Evolutionary conservation across 306 rosid genomes (phyloP).

Genomic region (Macrotyloma uniflorum): DNA sequence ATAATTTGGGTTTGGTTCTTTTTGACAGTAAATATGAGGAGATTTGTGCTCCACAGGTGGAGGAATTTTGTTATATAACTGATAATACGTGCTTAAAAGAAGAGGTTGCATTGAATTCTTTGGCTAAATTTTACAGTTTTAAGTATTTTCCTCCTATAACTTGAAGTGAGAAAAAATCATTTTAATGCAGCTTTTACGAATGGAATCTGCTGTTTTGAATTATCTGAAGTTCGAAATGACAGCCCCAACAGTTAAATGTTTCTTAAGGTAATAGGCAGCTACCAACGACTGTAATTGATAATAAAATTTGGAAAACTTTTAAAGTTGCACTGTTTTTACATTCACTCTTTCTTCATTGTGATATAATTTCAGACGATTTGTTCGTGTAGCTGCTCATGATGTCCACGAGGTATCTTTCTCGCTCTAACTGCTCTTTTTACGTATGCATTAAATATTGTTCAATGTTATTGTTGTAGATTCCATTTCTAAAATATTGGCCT

Average conservation of each 20-base stretch:
- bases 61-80: constrained; percentile 88
- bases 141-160: background rate
- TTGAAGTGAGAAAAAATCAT: constrained; percentile 15
- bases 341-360: constrained; percentile 9
- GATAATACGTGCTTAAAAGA: constrained; percentile 86
- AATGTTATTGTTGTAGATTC: background rate
- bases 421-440: constrained; percentile 3
- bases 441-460: background rate
- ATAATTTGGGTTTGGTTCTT: background rate
- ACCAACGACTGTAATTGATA: background rate
- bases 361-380: constrained; percentile 61
- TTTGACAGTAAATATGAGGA: constrained; percentile 80
- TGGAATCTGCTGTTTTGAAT: constrained; percentile 87
- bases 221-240: constrained; percentile 88
- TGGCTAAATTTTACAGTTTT: background rate
- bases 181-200: constrained; percentile 67
- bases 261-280: constrained; percentile 56
- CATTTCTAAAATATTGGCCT: background rate
- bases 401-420: constrained; percentile 54
- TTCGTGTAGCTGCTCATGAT: constrained; percentile 84
- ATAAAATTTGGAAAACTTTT: background rate
- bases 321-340: constrained; percentile 6
- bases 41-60: constrained; percentile 95
- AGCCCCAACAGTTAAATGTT: constrained; percentile 80
- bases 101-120: constrained; percentile 55